Percentiles rank a stretch among this genome's conserved stretches.
phyloP scores from a whole-genome alignment of 2,329 filamentous ascomycete genomes.

The Truncatella angustata region DNA sequence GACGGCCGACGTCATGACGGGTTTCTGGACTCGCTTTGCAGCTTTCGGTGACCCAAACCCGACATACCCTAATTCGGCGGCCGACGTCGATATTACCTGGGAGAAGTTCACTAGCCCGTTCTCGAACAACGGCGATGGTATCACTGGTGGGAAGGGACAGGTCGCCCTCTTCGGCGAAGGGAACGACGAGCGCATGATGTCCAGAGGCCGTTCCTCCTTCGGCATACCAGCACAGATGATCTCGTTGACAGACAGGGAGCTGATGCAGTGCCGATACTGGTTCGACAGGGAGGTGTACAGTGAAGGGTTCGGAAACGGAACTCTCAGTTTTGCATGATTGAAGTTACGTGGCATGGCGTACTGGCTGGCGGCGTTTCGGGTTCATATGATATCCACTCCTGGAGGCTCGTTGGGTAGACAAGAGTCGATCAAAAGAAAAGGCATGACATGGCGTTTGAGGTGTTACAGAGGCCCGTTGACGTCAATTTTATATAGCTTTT shows the following conservation, averaged over 20 bases:
- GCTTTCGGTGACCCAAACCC: conserved; percentile 27
- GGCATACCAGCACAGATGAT: conserved; percentile 44
- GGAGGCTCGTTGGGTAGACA: too few species aligned
- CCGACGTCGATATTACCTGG: conserved; percentile 32
- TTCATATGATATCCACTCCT: background rate
- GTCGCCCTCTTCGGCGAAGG: conserved; percentile 58
- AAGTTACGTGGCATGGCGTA: too few species aligned
- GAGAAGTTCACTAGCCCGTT: conserved; percentile 43
- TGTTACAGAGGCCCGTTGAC: too few species aligned
- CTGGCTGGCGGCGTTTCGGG: background rate
- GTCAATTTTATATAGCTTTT: too few species aligned
- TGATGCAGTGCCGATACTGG: conserved; percentile 58
- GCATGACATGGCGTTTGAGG: too few species aligned
- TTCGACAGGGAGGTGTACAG: conserved; percentile 51
- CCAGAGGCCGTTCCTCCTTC: conserved; percentile 26
- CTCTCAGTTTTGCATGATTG: background rate
- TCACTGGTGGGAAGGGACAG: conserved; percentile 26
- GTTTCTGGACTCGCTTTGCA: conserved; percentile 38
- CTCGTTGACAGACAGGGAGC: conserved; percentile 41
- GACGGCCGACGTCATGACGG: conserved; percentile 41
- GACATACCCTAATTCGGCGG: conserved; percentile 12
- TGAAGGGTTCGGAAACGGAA: conserved; percentile 38
- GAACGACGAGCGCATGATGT: conserved; percentile 51
- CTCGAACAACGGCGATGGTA: conserved; percentile 5
- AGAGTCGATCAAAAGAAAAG: too few species aligned